Evolutionary conservation across 1,284 basidiomycete genomes (phyloP), one percentile per base, ranked within the genome.

Genomic region (Tremellales sp.): DNA sequence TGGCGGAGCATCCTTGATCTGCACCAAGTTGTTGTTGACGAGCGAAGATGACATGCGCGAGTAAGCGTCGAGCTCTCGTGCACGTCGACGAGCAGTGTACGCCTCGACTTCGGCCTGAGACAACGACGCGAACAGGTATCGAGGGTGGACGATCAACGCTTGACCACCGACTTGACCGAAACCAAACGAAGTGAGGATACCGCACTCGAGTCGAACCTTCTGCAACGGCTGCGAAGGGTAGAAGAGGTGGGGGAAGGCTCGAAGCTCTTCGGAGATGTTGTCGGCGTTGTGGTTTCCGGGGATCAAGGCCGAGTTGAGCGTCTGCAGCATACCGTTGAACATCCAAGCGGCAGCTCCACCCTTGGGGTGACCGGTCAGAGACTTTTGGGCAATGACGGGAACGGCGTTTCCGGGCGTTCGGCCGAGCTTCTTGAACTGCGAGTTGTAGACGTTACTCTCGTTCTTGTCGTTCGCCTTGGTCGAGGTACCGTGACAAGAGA

Each of bases 101-200:
- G 78, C 75, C 44, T 84, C 82, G 64, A 92, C 94, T 54, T 80
- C 72, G 25, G 81, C 77, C 2, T 85, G 81, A 56, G 88, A 83
- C 39, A 97, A 76, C 12, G 87, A 80, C 46, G 85, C 94, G 59
- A 92, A 85, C 56, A 97, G 80, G 78, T 90, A 91, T 60, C 89
- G 87, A 45, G 96, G 91, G 75, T 98, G 86, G 49, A 98, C 72
- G 61, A 97, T 79, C 56, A 94, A 81, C 43, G 84, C 86, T 54
- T 86, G 89, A 55, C 94, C 96, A 57, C 94, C 96, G 59, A 97
- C 93, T 82, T 98, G 96, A 65, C 94, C 96, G 80, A 98, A 98
- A 64, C 96, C 96, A 78, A 98, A 98, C 17, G 92, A 97, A 3
- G 94, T 97, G 80, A 94, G 87, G 54, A 91, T 80, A 75, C 89